Base-by-base conservation (phyloP, 148 eudicot genomes). In the Oxyria digyna region DNA sequence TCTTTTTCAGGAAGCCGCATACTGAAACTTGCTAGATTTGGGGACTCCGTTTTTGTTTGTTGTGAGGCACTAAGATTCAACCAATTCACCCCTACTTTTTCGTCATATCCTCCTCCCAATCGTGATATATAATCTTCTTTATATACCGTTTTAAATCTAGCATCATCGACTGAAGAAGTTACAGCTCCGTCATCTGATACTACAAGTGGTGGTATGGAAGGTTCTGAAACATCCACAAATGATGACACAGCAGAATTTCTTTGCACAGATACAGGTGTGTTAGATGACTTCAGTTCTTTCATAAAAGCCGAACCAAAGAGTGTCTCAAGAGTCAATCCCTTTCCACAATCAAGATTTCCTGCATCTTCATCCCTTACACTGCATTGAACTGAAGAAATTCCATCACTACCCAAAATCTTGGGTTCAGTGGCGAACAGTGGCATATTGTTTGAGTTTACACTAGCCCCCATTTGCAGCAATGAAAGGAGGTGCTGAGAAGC, bases 281-380 rank as follows among this genome's bases (percentile, higher is more conserved):
- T 83, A 67, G 49, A 84, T 12, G 93, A 91, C 41, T 95, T 84
- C 77, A 95, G 81, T 78, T 95, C 96, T 64, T 80, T 84, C 97
- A 91, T 95, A 73, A 91, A 91, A 81, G 96, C 93, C 70, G 85
- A 71, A 40, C 99, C 97, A 78, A 91, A 91, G 13, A 95, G 84
- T 17, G 97, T 54, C 73, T 95, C 96, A 49, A 91, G 88, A 20
- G 99, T 88, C 71, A 83, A 77, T 27, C 77, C 43, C 69, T 77
- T 81, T 65, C 86, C 87, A 0, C 80, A 57, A 31, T 73, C 74
- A 31, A 52, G 40, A 29, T 69, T 75, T 63, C 71, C 80, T 65
- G 76, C 67, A 64, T 74, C 78, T 54, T 72, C 80, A 43, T 64
- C 81, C 62, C n/a, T 74, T 66, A 75, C 55, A 72, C 50, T 77